Evolutionary conservation across 2,329 filamentous ascomycete species (phyloP), one percentile per base, ranked within the genome.

Genomic region (Fusarium sacchari): DNA sequence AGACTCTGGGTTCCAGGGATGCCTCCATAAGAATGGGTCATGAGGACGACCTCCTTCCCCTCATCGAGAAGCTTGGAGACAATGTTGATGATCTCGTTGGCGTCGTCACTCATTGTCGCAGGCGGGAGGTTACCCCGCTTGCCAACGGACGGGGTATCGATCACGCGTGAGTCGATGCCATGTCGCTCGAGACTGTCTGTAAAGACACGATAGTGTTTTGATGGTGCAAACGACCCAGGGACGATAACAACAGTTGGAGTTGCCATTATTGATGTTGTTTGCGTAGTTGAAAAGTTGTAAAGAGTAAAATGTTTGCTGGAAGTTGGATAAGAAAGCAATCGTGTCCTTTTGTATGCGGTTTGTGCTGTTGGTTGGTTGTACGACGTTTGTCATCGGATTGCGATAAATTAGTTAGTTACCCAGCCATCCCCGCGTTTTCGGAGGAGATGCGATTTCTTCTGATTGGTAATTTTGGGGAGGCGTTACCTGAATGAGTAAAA

Each of bases 1-100:
- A 73, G 57, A n/a, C 58, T 34, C 15, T 73, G 58, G 1, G 71
- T 73, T 6, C 57, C 69, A 7, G 65, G 60, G 12, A 73, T 73
- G 1, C 71, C 71, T 4, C 71, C 71, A 18, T 73, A 73, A 1
- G 71, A 73, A 37, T 73, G 69, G 18, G 65, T 60, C 46, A 73
- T 49, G 1, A 73, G 18, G 2, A 73, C 49, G 4, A 73, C 71
- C 6, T 47, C 28, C 15, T 63, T 57, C 0, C 66, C 60, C 13
- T 60, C 18, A 0, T 63, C 69, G 6, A 73, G 26, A 13, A 73
- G 57, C 9, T 43, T 58, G 6, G 42, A 40, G 15, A 63, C 53
- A 20, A 73, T 49, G 11, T 36, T 58, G 40, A 20, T 22, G 18
- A 70, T 67, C 18, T 66, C 71, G 0, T 56, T 30, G 7, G 24